Base-by-base conservation (phyloP, 805 yeast species). In the Ogataea trehalophila region DNA sequence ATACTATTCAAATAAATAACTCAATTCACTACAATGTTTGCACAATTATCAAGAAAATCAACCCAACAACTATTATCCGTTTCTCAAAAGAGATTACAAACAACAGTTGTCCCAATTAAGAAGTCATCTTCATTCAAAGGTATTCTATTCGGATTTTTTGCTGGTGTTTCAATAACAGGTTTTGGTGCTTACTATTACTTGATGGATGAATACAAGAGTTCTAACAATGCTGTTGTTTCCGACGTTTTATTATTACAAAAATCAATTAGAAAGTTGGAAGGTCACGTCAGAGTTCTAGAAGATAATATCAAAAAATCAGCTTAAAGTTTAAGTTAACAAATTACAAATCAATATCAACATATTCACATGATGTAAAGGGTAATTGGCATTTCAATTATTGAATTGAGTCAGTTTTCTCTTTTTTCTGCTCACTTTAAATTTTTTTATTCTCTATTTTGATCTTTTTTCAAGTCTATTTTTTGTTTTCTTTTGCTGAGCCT, bases 161-260 rank as follows among this genome's bases (percentile, higher is more conserved):
- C 82, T 31, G 96, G 96, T 40, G 85, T 84, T 36, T 72, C 88
- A 20, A 63, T 76, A 52, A 85, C 95, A 16, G 91, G 95, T 2
- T 77, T 76, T 46, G 86, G 80, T 7, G 81, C 91, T 15, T 88
- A 88, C 72, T 84, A 80, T 65, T 88, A 87, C 67, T 72, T 87
- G 55, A 67, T 87, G 49, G 94, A 87, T 60, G 86, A 85, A 65
- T 87, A 86, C 74, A 81, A 83, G 63, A 72, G 76, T 51, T 78
- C 92, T 56, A 86, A 83, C 63, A 77, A 76, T 57, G 85, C 85
- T 17, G 79, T 88, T 48, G 75, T 87, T 48, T 79, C 87, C 44
- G 96, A 88, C 60, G 86, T 88, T 18, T 71, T 86, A 45, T 68
- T 81, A 22, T 77, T 89, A 60, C 86, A 85, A 54, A 79, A 76